Base-by-base conservation (phyloP, 2,329 filamentous ascomycete species). In the Aspergillus cejpii region DNA sequence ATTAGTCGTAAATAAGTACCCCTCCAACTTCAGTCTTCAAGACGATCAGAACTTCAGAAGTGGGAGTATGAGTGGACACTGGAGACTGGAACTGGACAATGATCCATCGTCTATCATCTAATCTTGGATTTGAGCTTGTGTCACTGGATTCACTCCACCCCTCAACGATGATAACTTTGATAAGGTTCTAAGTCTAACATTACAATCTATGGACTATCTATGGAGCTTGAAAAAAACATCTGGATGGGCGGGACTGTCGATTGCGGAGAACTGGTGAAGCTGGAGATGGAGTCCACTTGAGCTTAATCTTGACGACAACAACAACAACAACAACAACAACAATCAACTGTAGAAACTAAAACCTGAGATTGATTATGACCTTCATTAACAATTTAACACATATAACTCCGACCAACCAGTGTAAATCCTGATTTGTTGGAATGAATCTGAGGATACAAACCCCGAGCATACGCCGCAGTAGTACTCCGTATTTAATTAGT, bases 111-210 rank as follows among this genome's bases (percentile, higher is more conserved):
- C 37, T 29, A 36, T 43, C 36, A 14, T 24, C 39, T 39, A 43
- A 45, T 48, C 15, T 34, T 17, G 31, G 17, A 20, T 34, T 17
- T 29, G 19, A 47, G 27, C 41, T 39, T 27, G 36, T 47, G 24
- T 39, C 52, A 8, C 23, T 24, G 23, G 23, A 24, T 24, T 24
- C 23, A 55, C 54, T 53, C 52, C 48, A 54, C 49, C 46, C 31
- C 36, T 42, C 37, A 41, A 47, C 47, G 27, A 44, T 47, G 50
- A 55, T 55, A 53, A 50, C 50, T 34, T 45, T 55, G 52, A 56
- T 56, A 56, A 56, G 54, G 54, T 55, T 53, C 47, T 24, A 8
- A 24, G 8, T n/a, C n/a, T n/a, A n/a, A n/a, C n/a, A n/a, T n/a
- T n/a, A n/a, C n/a, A n/a, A n/a, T n/a, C n/a, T n/a, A n/a, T n/a